Base-by-base conservation (phyloP, 345 rosid genomes). In the Hibiscus mutabilis region DNA sequence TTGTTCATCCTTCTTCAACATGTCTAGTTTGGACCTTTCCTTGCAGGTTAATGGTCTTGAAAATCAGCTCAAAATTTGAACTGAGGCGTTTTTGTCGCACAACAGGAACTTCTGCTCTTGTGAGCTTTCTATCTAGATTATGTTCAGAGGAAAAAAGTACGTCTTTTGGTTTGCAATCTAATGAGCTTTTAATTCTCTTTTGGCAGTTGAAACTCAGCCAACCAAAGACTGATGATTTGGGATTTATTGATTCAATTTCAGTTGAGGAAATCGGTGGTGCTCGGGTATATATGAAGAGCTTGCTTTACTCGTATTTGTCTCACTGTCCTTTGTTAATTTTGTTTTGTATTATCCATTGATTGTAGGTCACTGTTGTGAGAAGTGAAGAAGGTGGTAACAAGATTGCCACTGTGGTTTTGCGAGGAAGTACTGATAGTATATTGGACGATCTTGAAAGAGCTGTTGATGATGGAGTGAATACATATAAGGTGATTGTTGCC, bases 401-500 rank as follows among this genome's bases (percentile, higher is more conserved):
- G 66, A 82, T 92, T 5, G 79, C 91, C 29, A 92, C 99, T 60
- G 92, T 96, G 75, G 89, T 96, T 74, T 77, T 96, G 75, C 90
- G 98, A 70, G 98, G 97, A 79, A 92, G 98, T 77, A 96, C 99
- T 0, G 96, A 91, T 56, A 91, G 99, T 78, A 92, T 91, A 65
- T 80, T 96, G 73, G 99, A 96, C 72, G 98, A 96, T 78, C 98
- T 92, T 79, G 99, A 96, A 84, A 87, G 98, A 86, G 99, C 99
- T 35, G 93, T 96, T 76, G 99, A 96, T 62, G 99, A 96, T 79
- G 99, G 99, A 80, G 99, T 96, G 62, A 96, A 96, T 59, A 92
- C 97, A 21, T 96, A 92, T 79, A 96, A 92, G 96, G 99, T 96
- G 73, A 64, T 69, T 72, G 76, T 53, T 79, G 11, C 67, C 55